Percentiles rank a stretch among this genome's conserved stretches.
Evolutionary conservation across 306 rosid species (phyloP).

Genomic region (Bauhinia variegata): DNA sequence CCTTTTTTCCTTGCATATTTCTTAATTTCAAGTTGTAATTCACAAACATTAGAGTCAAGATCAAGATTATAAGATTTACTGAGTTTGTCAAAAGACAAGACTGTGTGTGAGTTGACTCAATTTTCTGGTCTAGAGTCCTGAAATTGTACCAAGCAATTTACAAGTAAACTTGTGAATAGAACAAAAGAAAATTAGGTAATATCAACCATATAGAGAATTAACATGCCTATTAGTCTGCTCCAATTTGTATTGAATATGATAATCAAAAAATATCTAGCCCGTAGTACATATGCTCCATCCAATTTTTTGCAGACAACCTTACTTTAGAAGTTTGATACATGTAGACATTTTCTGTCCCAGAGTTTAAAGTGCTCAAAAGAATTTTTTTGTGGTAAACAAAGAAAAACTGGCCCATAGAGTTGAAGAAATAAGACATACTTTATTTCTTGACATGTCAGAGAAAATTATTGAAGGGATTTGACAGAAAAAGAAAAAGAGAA

Average conservation of each 20-base stretch:
- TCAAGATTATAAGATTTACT: not conserved
- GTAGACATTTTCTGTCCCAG: too few relatives aligned
- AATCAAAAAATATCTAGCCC: not conserved
- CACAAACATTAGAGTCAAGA: not conserved
- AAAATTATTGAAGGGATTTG: too few relatives aligned
- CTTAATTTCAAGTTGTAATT: not conserved
- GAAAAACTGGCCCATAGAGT: too few relatives aligned
- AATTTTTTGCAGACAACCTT: too few relatives aligned
- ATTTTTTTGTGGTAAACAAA: too few relatives aligned
- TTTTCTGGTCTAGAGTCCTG: not conserved
- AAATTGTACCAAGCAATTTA: not conserved
- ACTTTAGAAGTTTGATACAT: too few relatives aligned
- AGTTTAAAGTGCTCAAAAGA: too few relatives aligned
- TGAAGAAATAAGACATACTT: too few relatives aligned
- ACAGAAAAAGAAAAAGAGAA: too few relatives aligned
- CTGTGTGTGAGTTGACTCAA: not conserved
- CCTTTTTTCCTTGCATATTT: not conserved
- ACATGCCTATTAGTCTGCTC: not conserved
- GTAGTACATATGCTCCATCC: too few relatives aligned
- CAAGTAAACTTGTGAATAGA: not conserved
- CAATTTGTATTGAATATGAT: not conserved
- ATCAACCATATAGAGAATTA: too few relatives aligned
- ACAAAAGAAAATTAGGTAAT: not conserved
- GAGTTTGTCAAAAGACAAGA: not conserved
- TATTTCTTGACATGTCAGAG: too few relatives aligned